phyloP scores from a whole-genome alignment of 2,329 filamentous ascomycete genomes.

The Phialophora macrospora region DNA sequence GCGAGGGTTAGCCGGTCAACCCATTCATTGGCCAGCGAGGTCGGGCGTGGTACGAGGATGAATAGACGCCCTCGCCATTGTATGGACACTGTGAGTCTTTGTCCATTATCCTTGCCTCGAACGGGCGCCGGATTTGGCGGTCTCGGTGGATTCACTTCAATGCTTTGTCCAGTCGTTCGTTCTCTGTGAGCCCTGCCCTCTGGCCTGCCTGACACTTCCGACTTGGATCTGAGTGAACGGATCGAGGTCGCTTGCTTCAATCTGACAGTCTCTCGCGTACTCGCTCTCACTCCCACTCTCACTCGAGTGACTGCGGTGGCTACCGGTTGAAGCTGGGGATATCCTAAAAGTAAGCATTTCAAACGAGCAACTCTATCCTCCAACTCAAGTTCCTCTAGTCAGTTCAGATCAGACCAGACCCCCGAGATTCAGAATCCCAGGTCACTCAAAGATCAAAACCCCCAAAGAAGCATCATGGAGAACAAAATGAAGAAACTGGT shows the following conservation, averaged over 20 bases:
- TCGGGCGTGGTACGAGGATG: too few species aligned
- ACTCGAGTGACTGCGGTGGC: background rate
- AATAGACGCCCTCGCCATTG: background rate
- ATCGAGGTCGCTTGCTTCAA: background rate
- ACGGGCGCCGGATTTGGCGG: too few species aligned
- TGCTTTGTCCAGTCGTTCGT: background rate
- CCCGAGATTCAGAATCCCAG: background rate
- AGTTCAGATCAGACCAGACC: background rate
- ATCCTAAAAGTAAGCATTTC: background rate
- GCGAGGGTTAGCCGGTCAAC: background rate
- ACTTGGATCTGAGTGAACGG: background rate
- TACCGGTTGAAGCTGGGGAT: background rate
- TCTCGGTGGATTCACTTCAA: background rate
- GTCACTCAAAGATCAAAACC: background rate
- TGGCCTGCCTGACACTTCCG: too few species aligned
- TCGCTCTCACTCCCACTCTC: too few species aligned
- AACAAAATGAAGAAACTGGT: constrained; percentile 28
- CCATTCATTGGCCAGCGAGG: background rate
- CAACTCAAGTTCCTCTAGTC: background rate
- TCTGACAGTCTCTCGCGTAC: too few species aligned
- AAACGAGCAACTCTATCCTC: background rate
- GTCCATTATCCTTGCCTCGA: background rate
- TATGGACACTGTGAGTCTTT: background rate
- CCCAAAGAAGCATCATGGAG: background rate
- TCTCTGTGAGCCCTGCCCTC: background rate